These are phyloP conservation scores for Tetramitus jugosus DNA, from an alignment of 208 protist genomes.

Conservation along the genomic window DNA sequence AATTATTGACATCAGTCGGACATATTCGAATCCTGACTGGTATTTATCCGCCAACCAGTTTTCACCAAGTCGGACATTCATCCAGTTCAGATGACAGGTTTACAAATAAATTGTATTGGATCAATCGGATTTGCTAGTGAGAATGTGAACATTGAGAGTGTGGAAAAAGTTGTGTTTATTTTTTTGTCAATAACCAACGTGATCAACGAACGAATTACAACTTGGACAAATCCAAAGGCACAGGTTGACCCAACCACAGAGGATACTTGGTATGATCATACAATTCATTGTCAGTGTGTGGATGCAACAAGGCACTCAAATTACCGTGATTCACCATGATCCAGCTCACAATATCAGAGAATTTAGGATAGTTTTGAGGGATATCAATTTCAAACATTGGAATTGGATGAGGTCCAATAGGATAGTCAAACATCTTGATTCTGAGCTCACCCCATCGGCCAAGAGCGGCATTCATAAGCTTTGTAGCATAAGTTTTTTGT, in stretches of 20 bases:
- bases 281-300: neutral
- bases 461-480: neutral
- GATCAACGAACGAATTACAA: too few relatives aligned
- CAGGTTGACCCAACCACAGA: neutral
- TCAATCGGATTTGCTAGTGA: too few relatives aligned
- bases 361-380: neutral
- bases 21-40: too few relatives aligned
- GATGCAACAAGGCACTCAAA: neutral
- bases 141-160: too few relatives aligned
- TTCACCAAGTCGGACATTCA: too few relatives aligned
- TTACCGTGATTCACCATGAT: neutral
- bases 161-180: too few relatives aligned
- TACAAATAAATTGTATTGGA: too few relatives aligned
- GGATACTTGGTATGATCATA: neutral
- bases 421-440: neutral
- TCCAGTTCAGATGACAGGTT: too few relatives aligned
- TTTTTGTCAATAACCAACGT: too few relatives aligned
- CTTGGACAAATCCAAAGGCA: neutral
- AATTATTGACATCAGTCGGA: too few relatives aligned
- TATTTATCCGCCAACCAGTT: too few relatives aligned
- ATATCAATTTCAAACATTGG: neutral
- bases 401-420: neutral
- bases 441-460: neutral
- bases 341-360: neutral
- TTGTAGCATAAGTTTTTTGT: neutral